Conservation (phyloP, 2,329 filamentous ascomycete genomes). For the Talaromyces sp. region DNA sequence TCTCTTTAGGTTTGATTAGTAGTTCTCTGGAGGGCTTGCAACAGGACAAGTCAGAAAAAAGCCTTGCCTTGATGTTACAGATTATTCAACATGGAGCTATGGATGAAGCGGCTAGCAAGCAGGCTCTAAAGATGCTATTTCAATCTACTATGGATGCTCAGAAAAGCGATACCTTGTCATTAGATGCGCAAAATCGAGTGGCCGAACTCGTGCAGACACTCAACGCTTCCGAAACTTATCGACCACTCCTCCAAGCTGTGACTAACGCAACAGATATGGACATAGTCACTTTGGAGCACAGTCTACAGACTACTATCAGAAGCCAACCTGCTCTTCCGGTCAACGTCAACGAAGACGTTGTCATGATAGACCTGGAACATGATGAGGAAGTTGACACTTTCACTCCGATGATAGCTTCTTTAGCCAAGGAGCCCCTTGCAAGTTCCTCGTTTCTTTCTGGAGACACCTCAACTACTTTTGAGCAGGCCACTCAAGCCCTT, state of each 20-base stretch:
- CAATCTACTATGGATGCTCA: constrained; percentile 46
- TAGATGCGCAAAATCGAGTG: constrained; percentile 58
- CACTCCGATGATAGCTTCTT: constrained; percentile 28
- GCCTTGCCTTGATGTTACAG: constrained; percentile 47
- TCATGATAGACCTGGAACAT: constrained; percentile 46
- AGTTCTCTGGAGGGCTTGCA: constrained; percentile 33
- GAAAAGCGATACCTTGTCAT: constrained; percentile 33
- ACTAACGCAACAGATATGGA: constrained; percentile 67
- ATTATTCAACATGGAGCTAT: constrained; percentile 35
- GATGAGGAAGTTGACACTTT: constrained; percentile 30
- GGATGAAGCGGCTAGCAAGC: constrained; percentile 28
- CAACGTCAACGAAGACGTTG: constrained; percentile 46
- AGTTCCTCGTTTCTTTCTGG: constrained; percentile 38
- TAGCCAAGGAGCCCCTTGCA: constrained; percentile 29
- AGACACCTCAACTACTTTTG: constrained; percentile 34
- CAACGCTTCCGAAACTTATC: constrained; percentile 58
- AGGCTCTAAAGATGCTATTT: constrained; percentile 34
- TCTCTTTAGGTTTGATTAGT: constrained; percentile 37
- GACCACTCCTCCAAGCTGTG: constrained; percentile 62
- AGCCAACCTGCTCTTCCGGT: constrained; percentile 51
- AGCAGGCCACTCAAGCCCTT: constrained; percentile 39
- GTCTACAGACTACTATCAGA: constrained; percentile 66
- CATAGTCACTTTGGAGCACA: constrained; percentile 70
- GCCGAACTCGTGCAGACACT: constrained; percentile 65
- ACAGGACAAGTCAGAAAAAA: constrained; percentile 31